Conservation (phyloP, 2,329 filamentous ascomycete genomes). For the Cladosporium sphaerospermum region DNA sequence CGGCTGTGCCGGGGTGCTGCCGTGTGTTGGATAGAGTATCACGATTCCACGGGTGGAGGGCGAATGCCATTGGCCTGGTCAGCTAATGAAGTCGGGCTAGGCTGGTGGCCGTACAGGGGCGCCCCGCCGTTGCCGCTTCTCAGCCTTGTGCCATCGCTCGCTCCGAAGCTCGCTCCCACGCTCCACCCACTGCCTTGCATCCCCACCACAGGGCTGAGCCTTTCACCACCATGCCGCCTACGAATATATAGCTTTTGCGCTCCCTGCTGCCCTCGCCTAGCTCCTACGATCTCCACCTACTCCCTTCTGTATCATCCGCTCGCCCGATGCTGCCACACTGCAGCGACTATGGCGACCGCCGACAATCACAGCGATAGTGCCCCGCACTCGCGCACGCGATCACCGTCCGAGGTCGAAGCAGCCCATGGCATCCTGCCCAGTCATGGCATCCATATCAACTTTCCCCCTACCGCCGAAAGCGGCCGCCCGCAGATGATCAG, state of each 20-base stretch:
- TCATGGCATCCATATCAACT: constrained; percentile 43
- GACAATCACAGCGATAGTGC: constrained; percentile 3
- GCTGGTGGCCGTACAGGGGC: neutral
- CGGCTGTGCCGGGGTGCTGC: neutral
- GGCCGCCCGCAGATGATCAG: constrained; percentile 36
- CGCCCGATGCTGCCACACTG: constrained; percentile 4
- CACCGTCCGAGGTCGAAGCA: constrained; percentile 14
- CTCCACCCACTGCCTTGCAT: neutral
- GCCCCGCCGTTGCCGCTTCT: neutral
- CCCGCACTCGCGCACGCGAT: constrained; percentile 1
- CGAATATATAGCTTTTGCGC: neutral
- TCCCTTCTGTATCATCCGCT: neutral
- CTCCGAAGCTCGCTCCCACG: too few relatives aligned
- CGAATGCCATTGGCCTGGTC: neutral
- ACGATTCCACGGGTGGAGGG: neutral
- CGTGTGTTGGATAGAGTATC: neutral
- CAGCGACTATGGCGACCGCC: constrained; percentile 4
- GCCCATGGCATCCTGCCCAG: constrained; percentile 30
- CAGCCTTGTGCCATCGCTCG: neutral
- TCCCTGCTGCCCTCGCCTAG: neutral
- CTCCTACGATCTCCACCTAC: neutral
- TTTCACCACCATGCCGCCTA: neutral
- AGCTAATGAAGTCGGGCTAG: neutral
- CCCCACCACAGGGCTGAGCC: neutral
- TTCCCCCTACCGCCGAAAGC: constrained; percentile 34